A percentile compares a stretch with the other conserved stretches of the same genome.
Conservation (phyloP, 1,284 basidiomycete genomes). For the Omphalotus olearius region DNA sequence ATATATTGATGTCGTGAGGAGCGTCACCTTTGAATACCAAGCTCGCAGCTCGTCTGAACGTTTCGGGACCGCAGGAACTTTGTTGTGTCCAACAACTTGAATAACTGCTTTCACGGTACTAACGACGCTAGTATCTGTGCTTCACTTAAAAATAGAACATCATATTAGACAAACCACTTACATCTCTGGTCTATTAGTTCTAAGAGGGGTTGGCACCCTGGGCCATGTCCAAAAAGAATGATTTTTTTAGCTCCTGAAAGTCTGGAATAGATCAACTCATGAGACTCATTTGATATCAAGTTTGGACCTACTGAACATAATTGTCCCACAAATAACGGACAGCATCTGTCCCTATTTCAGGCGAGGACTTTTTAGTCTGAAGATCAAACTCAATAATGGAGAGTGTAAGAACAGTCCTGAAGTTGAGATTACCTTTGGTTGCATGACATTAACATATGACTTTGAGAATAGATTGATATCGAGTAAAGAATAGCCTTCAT, state of each 20-base stretch:
- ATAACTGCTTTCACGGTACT: conserved; percentile 64
- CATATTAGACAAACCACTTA: conserved; percentile 26
- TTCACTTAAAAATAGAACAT: conserved; percentile 25
- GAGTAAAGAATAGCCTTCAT: conserved; percentile 67
- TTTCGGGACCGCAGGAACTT: conserved; percentile 50
- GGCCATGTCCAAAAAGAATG: conserved; percentile 84
- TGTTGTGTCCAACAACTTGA: conserved; percentile 71
- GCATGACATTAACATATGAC: conserved; percentile 36
- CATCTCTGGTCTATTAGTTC: conserved; percentile 69
- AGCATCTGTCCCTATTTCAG: neutral
- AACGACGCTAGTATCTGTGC: conserved; percentile 44
- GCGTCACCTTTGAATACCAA: conserved; percentile 64
- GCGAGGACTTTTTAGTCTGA: neutral
- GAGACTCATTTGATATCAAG: neutral
- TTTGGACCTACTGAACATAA: conserved; percentile 68
- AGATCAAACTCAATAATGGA: neutral
- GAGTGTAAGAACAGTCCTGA: conserved; percentile 7
- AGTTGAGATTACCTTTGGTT: conserved; percentile 25
- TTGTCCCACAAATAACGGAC: conserved; percentile 88
- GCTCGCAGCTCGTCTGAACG: conserved; percentile 44
- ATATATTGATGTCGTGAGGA: neutral
- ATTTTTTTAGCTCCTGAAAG: conserved; percentile 69
- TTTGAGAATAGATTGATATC: conserved; percentile 86
- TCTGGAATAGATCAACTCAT: conserved; percentile 33
- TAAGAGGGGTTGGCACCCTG: conserved; percentile 74